phyloP scores from a whole-genome alignment of 768 basidiomycete species.

The Chiua virens region DNA sequence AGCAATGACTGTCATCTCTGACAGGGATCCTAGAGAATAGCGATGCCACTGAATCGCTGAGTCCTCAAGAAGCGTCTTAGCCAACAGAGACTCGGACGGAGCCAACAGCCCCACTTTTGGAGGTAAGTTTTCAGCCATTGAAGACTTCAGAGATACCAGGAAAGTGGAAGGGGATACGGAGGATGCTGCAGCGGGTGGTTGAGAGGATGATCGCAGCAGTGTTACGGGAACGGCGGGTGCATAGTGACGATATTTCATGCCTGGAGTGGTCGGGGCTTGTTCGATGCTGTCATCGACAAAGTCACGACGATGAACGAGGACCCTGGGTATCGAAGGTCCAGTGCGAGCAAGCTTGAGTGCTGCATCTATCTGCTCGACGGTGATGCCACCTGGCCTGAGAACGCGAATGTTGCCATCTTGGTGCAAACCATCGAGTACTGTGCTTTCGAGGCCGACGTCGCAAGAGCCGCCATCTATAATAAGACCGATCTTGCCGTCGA shows the following conservation, averaged over 20 bases:
- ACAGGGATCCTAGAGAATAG: slow-evolving; percentile 49
- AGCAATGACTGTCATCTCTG: slow-evolving; percentile 68
- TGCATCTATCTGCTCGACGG: slow-evolving; percentile 80
- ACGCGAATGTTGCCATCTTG: slow-evolving; percentile 76
- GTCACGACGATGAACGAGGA: slow-evolving; percentile 80
- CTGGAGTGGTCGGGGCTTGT: slow-evolving; percentile 87
- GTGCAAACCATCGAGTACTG: slow-evolving; percentile 87
- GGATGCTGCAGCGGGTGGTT: slow-evolving; percentile 37
- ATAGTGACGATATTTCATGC: slow-evolving; percentile 99
- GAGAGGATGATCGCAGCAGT: slow-evolving; percentile 58
- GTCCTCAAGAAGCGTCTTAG: slow-evolving; percentile 25
- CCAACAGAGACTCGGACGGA: slow-evolving; percentile 54
- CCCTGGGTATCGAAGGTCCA: slow-evolving; percentile 45
- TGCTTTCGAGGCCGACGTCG: slow-evolving; percentile 90
- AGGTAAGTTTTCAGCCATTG: slow-evolving; percentile 1
- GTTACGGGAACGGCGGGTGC: slow-evolving; percentile 86
- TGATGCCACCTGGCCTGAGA: slow-evolving; percentile 88
- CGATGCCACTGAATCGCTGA: slow-evolving; percentile 53
- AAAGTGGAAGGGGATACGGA: slow-evolving; percentile 36
- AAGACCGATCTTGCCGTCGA: slow-evolving; percentile 68
- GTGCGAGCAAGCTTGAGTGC: slow-evolving; percentile 47
- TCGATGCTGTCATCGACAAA: slow-evolving; percentile 70
- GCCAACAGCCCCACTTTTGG: slow-evolving; percentile 67
- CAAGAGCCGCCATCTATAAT: slow-evolving; percentile 94
- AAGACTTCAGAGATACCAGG: slow-evolving; percentile 43